A percentile compares a stretch with the other conserved stretches of the same genome.
phyloP scores from a whole-genome alignment of 2,329 filamentous ascomycete genomes.

The Neopestalotiopsis clavispora region DNA sequence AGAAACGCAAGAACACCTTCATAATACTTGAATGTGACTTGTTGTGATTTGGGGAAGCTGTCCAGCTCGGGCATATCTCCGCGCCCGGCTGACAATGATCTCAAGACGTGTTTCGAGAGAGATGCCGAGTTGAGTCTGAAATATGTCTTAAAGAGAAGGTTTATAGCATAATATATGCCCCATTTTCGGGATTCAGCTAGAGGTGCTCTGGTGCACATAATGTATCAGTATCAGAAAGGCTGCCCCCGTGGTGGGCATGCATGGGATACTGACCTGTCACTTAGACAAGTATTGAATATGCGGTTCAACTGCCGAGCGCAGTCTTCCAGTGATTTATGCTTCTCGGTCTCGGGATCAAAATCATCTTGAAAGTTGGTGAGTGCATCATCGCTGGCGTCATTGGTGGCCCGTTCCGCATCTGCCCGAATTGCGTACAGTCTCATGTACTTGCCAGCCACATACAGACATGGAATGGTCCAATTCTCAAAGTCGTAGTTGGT shows the following conservation, averaged over 20 bases:
- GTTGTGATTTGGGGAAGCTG: constrained; percentile 84
- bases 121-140: constrained; percentile 92
- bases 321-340: constrained; percentile 87
- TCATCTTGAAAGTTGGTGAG: constrained; percentile 74
- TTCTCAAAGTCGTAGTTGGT: constrained; percentile 76
- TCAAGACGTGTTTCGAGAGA: constrained; percentile 89
- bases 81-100: constrained; percentile 76
- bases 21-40: constrained; percentile 96
- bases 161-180: constrained; percentile 95
- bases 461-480: constrained; percentile 93
- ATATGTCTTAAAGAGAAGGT: constrained; percentile 96
- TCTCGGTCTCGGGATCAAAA: constrained; percentile 75
- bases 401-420: constrained; percentile 68
- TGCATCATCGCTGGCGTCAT: constrained; percentile 43
- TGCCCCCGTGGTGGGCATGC: background rate
- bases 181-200: constrained; percentile 94
- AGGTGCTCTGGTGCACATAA: constrained; percentile 63
- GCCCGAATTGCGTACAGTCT: constrained; percentile 89
- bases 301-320: constrained; percentile 89
- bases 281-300: constrained; percentile 89
- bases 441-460: constrained; percentile 84
- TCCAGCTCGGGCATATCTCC: constrained; percentile 82
- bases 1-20: constrained; percentile 91
- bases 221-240: background rate
- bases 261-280: constrained; percentile 72